Percentiles rank a stretch among this genome's conserved stretches.
Conservation (phyloP, 768 basidiomycete genomes). For the Russula lepida region DNA sequence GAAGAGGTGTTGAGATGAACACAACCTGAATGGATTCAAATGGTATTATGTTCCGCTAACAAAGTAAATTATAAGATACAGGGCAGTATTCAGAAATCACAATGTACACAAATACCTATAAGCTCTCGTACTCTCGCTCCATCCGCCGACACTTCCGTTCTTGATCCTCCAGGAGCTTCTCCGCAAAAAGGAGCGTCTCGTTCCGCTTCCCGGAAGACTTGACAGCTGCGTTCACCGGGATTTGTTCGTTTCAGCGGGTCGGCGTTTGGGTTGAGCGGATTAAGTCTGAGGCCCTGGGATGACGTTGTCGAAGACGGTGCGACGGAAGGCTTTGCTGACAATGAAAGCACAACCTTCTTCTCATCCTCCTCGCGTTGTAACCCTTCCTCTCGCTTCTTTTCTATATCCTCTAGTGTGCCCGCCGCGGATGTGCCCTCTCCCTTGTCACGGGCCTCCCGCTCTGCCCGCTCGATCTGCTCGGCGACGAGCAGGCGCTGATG, state of each 20-base stretch:
- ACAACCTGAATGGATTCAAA: not conserved
- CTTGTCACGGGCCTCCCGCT: conserved; percentile 37
- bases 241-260: conserved; percentile 71
- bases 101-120: conserved; percentile 11
- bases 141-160: conserved; percentile 78
- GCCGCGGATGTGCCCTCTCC: conserved; percentile 25
- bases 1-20: no score
- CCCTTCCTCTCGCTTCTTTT: conserved; percentile 44
- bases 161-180: conserved; percentile 79
- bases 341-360: conserved; percentile 61
- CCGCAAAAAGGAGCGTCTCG: conserved; percentile 58
- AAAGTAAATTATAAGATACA: conserved; percentile 6
- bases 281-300: conserved; percentile 46
- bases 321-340: conserved; percentile 48
- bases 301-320: conserved; percentile 30
- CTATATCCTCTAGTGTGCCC: conserved; percentile 25
- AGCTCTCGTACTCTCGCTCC: conserved; percentile 38
- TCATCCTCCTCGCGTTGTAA: conserved; percentile 69
- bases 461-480: conserved; percentile 91
- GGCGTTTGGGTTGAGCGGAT: conserved; percentile 42
- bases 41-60: not conserved
- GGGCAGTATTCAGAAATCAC: not conserved
- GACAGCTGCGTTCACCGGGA: conserved; percentile 51
- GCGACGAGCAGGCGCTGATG: conserved; percentile 82
- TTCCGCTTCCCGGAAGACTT: conserved; percentile 54